phyloP scores from a whole-genome alignment of 108 stramenopile species.

The Cyclostephanos tholiformis region DNA sequence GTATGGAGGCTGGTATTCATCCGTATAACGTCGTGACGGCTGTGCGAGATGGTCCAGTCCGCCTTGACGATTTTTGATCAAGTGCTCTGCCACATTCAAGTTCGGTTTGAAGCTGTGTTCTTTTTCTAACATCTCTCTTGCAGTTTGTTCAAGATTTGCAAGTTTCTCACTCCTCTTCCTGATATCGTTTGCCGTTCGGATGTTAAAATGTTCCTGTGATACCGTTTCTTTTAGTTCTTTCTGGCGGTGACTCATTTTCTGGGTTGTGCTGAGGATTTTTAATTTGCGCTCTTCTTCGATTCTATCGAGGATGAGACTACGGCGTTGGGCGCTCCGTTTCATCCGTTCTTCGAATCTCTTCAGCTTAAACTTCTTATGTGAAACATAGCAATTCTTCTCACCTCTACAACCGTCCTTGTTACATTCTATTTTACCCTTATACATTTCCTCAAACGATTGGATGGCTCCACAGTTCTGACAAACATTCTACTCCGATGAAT shows the following conservation, averaged over 20 bases:
- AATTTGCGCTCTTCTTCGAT: conserved; percentile 8
- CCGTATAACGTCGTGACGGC: conserved; percentile 1
- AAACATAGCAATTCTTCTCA: conserved; percentile 1
- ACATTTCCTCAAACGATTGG: conserved; percentile 24
- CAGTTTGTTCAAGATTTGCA: conserved; percentile 9
- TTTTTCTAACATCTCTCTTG: conserved; percentile 2
- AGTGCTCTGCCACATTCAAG: background rate
- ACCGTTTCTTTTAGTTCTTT: conserved; percentile 15
- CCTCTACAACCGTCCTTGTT: conserved; percentile 16
- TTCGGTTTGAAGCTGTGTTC: conserved; percentile 16
- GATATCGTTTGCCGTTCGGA: conserved; percentile 23
- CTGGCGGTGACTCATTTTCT: conserved; percentile 8
- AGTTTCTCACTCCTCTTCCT: conserved; percentile 12
- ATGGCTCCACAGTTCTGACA: conserved; percentile 15
- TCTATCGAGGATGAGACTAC: conserved; percentile 7
- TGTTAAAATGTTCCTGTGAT: conserved; percentile 11
- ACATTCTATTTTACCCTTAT: background rate
- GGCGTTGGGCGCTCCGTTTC: conserved; percentile 18
- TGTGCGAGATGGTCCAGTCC: background rate
- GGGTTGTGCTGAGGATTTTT: background rate
- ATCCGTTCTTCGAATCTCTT: conserved; percentile 12
- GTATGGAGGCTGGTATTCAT: conserved; percentile 1
- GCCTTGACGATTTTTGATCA: background rate
- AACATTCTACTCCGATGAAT: background rate
- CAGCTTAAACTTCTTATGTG: background rate